Evolutionary conservation across 1,284 basidiomycete genomes (phyloP).

Genomic region (Cryptococcus amylolentus): DNA sequence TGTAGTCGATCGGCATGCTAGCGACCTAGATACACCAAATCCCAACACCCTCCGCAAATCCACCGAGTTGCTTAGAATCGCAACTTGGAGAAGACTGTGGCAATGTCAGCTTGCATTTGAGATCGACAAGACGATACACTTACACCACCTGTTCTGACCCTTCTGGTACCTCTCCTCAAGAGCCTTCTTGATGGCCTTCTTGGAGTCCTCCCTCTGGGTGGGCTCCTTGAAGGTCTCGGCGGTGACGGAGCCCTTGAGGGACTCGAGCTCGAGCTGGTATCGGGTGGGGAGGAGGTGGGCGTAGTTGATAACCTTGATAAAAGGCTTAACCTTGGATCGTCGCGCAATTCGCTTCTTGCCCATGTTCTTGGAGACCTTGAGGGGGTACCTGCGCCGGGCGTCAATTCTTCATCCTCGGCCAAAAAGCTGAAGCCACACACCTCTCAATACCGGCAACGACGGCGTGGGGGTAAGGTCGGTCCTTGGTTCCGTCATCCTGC

Average conservation of each 20-base stretch:
- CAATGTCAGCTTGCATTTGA: background rate
- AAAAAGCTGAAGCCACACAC: slow-evolving; percentile 23
- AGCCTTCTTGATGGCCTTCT: slow-evolving; percentile 93
- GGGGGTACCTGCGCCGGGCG: slow-evolving; percentile 65
- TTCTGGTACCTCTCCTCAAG: slow-evolving; percentile 86
- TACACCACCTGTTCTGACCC: slow-evolving; percentile 90
- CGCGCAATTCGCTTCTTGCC: slow-evolving; percentile 86
- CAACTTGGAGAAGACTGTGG: slow-evolving; percentile 39
- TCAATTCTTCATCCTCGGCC: background rate
- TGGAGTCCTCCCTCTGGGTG: slow-evolving; percentile 83
- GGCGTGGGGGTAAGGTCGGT: slow-evolving; percentile 89
- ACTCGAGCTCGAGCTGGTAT: slow-evolving; percentile 90
- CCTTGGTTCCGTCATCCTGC: slow-evolving; percentile 84
- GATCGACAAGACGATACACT: slow-evolving; percentile 11
- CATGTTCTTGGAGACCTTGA: slow-evolving; percentile 94
- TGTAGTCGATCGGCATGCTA: slow-evolving; percentile 13
- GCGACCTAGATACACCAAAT: slow-evolving; percentile 8
- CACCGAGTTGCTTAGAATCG: slow-evolving; percentile 27
- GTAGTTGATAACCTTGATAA: slow-evolving; percentile 98
- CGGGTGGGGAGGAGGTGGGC: slow-evolving; percentile 96
- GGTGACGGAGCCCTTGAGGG: slow-evolving; percentile 76
- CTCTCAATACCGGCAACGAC: slow-evolving; percentile 91
- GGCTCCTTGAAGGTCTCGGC: slow-evolving; percentile 93
- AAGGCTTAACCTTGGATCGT: slow-evolving; percentile 94
- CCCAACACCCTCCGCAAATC: slow-evolving; percentile 6